These are phyloP conservation scores for Miscanthus lutarioriparius DNA, from an alignment of 176 grass and related monocot genomes.

Conservation along the genomic window DNA sequence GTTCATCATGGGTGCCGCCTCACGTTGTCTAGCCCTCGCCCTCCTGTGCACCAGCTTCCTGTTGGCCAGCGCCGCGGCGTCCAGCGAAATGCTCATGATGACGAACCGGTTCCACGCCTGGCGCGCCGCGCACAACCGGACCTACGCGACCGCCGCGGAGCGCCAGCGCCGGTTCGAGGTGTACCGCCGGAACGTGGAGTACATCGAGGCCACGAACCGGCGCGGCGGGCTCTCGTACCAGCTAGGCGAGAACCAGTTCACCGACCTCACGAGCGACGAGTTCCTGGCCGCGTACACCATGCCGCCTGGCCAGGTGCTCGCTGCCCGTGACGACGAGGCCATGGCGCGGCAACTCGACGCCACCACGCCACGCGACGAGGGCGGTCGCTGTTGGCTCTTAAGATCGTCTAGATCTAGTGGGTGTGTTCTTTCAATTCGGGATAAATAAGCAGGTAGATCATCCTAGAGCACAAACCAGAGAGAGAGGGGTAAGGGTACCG, in stretches of 20 bases:
- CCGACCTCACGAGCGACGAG: slow-evolving; percentile 39
- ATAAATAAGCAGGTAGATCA: too few species aligned
- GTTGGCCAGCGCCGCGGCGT: too few species aligned
- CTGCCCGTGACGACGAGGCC: background rate
- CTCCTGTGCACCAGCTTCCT: too few species aligned
- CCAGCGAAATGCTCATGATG: background rate
- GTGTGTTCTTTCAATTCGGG: too few species aligned
- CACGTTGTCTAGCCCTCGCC: too few species aligned
- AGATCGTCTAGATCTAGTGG: too few species aligned
- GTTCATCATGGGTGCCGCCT: too few species aligned
- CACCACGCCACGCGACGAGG: too few species aligned
- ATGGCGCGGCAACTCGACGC: too few species aligned
- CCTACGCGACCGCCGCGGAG: slow-evolving; percentile 21
- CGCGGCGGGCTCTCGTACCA: background rate
- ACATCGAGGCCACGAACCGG: slow-evolving; percentile 42
- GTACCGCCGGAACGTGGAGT: slow-evolving; percentile 31
- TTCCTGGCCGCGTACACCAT: slow-evolving; percentile 21
- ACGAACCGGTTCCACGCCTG: background rate
- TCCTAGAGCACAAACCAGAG: too few species aligned
- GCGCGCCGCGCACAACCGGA: slow-evolving; percentile 23
- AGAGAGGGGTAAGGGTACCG: too few species aligned
- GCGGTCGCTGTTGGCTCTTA: too few species aligned
- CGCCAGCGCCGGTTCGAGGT: slow-evolving; percentile 35
- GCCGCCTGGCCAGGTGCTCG: background rate
- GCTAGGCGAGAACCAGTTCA: slow-evolving; percentile 45